A percentile compares a stretch with the other conserved stretches of the same genome.
These are phyloP conservation scores for Penicillium lagena DNA, from an alignment of 495 filamentous ascomycete species.

Conservation along the genomic window DNA sequence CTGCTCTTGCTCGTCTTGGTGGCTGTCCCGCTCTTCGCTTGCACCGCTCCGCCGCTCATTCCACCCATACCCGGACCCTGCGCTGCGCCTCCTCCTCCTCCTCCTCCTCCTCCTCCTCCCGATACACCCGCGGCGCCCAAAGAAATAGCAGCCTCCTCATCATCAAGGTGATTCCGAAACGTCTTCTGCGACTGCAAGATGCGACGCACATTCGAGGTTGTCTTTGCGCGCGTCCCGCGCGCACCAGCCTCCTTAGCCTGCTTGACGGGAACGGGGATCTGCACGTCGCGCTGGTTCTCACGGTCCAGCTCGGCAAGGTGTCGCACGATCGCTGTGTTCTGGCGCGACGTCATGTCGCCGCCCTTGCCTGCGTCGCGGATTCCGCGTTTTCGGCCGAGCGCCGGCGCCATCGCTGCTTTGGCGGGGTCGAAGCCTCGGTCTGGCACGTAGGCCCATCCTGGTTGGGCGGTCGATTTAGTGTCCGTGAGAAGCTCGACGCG, in stretches of 20 bases:
- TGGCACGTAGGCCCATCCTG: conserved; percentile 85
- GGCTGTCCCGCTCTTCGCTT: conserved; percentile 7
- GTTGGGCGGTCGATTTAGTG: conserved; percentile 58
- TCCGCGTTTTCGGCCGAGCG: conserved; percentile 57
- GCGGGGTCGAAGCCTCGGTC: conserved; percentile 60
- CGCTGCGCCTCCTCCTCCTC: not conserved
- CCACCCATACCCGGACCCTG: not conserved
- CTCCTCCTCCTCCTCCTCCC: no score
- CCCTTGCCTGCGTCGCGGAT: conserved; percentile 46
- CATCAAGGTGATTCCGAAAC: conserved; percentile 83
- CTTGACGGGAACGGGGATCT: conserved; percentile 57
- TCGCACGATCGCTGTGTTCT: conserved; percentile 68
- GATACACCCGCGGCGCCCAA: no score
- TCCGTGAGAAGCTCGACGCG: conserved; percentile 69
- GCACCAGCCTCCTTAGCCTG: conserved; percentile 39
- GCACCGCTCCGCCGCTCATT: conserved; percentile 1
- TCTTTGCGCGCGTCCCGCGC: conserved; percentile 50
- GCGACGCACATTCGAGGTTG: conserved; percentile 75
- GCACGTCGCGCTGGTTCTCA: conserved; percentile 67
- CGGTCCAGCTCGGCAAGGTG: conserved; percentile 74
- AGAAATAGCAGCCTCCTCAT: conserved; percentile 66
- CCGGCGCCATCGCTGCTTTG: conserved; percentile 51
- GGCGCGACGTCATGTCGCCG: conserved; percentile 62
- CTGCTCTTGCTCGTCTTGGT: conserved; percentile 19
- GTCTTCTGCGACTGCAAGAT: conserved; percentile 90